phyloP scores from a whole-genome alignment of 2,329 filamentous ascomycete genomes.

The Ramularia endophylla region DNA sequence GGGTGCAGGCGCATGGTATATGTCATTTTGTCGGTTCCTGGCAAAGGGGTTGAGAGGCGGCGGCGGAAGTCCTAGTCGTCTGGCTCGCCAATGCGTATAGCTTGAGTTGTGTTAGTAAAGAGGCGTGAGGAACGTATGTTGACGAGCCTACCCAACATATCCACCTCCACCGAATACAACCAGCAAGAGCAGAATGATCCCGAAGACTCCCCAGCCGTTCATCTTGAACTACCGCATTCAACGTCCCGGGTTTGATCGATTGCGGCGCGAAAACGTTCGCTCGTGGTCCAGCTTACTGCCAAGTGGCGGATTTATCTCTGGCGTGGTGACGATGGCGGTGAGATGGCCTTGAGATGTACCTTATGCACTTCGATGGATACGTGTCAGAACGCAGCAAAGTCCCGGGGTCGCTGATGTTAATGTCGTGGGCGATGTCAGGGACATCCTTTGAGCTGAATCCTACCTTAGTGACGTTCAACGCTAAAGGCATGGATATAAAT shows the following conservation, averaged over 20 bases:
- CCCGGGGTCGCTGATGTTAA: too few species aligned
- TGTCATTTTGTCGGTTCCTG: conserved; percentile 20
- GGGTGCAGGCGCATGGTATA: conserved; percentile 47
- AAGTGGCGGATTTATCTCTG: background rate
- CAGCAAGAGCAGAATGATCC: conserved; percentile 54
- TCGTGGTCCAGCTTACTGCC: conserved; percentile 6
- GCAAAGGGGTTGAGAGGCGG: conserved; percentile 68
- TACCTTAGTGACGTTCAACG: too few species aligned
- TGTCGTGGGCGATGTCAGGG: too few species aligned
- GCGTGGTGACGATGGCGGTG: conserved; percentile 1
- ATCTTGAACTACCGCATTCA: conserved; percentile 14
- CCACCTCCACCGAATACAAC: background rate
- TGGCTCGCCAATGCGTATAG: conserved; percentile 66
- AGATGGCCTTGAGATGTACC: too few species aligned
- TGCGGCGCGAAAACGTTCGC: conserved; percentile 13
- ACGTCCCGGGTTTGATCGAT: conserved; percentile 17
- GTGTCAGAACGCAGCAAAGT: too few species aligned
- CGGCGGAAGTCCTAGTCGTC: conserved; percentile 66
- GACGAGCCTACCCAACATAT: background rate
- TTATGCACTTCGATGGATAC: too few species aligned
- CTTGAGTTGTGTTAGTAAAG: conserved; percentile 16
- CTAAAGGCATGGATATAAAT: too few species aligned
- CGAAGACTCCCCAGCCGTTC: conserved; percentile 54
- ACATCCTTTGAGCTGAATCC: too few species aligned
- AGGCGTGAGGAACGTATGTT: background rate